Evolutionary conservation across 495 filamentous ascomycete species (phyloP).

Genomic region (Podospora sp.): DNA sequence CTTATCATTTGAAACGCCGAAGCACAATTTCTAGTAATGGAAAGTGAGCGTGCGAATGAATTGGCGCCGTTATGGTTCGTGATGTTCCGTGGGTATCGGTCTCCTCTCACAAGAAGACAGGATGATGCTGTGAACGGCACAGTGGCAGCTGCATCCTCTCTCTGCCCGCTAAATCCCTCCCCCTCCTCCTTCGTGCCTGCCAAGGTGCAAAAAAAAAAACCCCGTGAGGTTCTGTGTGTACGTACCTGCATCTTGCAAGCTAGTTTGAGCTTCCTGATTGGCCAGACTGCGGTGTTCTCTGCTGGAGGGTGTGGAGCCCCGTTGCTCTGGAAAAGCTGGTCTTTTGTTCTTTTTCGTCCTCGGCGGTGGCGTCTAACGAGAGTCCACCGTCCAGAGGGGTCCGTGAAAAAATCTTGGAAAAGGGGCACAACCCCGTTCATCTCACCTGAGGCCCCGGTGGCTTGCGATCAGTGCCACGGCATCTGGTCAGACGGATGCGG

Average conservation of each 20-base stretch:
- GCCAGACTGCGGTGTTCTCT: conserved; percentile 7
- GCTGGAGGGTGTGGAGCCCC: conserved; percentile 1
- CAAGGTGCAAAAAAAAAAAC: conserved; percentile 8
- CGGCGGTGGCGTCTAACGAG: not conserved
- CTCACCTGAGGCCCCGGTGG: not conserved
- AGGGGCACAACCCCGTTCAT: not conserved
- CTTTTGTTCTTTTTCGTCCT: conserved; percentile 5
- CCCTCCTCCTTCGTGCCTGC: not conserved
- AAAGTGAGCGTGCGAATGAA: not conserved
- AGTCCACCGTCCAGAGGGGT: not conserved
- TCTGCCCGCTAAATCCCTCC: not conserved
- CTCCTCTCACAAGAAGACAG: too few species aligned
- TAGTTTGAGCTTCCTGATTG: conserved; percentile 10
- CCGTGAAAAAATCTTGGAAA: not conserved
- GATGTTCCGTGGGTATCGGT: not conserved
- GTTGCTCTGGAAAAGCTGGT: not conserved
- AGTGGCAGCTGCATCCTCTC: not conserved
- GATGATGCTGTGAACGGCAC: not conserved
- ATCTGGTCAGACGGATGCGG: not conserved
- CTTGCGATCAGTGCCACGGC: not conserved
- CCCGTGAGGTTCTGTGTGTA: conserved; percentile 6
- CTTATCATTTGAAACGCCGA: not conserved
- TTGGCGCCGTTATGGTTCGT: not conserved
- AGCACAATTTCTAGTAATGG: not conserved
- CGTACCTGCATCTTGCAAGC: conserved; percentile 28